phyloP scores from a whole-genome alignment of 2,329 filamentous ascomycete genomes.

The Penicillium expansum region DNA sequence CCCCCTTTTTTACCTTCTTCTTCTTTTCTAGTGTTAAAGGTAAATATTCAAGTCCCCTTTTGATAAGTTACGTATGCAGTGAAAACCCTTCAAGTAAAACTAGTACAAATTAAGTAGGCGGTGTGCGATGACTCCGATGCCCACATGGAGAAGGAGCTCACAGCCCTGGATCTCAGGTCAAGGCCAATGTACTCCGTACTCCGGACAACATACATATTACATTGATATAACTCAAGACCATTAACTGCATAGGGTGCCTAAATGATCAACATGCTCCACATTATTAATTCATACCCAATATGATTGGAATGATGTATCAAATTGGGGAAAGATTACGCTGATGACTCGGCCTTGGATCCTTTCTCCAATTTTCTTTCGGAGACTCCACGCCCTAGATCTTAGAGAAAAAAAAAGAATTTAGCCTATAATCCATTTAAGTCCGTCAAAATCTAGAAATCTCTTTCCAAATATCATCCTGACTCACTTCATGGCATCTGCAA shows the following conservation, averaged over 20 bases:
- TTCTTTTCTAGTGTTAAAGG: no score
- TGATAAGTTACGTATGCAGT: no score
- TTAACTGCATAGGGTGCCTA: not conserved
- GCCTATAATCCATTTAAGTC: not conserved
- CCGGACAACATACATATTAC: no score
- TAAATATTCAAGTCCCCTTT: no score
- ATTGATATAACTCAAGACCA: not conserved
- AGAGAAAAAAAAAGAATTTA: no score
- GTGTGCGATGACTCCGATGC: no score
- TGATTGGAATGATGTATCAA: not conserved
- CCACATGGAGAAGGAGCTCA: no score
- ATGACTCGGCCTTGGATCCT: not conserved
- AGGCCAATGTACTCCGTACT: no score
- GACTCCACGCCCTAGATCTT: constrained; percentile 2
- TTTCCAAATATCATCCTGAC: not conserved
- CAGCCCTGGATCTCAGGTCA: no score
- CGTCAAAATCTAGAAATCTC: not conserved
- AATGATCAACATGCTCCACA: not conserved
- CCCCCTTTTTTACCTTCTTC: no score
- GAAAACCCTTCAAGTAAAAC: no score
- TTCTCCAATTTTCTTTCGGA: not conserved
- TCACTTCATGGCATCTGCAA: not conserved
- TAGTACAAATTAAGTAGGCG: no score
- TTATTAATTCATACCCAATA: not conserved
- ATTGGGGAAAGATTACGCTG: not conserved